These are phyloP conservation scores for Catunica adiposa DNA, from an alignment of 2,329 filamentous ascomycete genomes.

Conservation along the genomic window DNA sequence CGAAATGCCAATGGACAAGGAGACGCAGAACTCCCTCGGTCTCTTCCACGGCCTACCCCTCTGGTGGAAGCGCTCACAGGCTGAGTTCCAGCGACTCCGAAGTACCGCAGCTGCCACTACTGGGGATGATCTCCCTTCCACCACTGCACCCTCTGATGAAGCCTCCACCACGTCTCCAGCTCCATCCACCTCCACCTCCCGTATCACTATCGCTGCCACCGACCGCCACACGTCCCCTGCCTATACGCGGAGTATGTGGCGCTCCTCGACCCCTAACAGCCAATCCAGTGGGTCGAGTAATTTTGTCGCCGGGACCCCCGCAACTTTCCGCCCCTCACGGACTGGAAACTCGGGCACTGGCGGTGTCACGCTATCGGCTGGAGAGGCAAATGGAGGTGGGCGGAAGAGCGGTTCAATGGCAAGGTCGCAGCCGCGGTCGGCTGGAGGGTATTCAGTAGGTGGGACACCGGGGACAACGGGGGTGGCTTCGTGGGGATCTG, in stretches of 20 bases:
- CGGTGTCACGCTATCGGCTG: background rate
- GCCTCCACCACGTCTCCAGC: background rate
- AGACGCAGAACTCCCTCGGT: slow-evolving; percentile 52
- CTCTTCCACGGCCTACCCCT: slow-evolving; percentile 47
- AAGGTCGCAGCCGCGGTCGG: background rate
- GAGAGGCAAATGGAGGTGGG: background rate
- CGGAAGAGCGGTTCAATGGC: background rate
- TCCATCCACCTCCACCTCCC: background rate
- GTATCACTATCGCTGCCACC: background rate
- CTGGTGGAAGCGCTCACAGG: slow-evolving; percentile 35
- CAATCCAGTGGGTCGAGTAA: background rate
- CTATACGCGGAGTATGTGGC: slow-evolving; percentile 2
- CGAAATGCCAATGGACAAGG: slow-evolving; percentile 61
- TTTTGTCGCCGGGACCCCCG: background rate
- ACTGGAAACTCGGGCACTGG: background rate
- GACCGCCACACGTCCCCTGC: slow-evolving; percentile 3
- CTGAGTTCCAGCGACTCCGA: slow-evolving; percentile 6
- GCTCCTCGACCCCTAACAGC: background rate
- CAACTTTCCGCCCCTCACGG: background rate
- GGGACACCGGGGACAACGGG: background rate
- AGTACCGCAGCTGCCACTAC: background rate
- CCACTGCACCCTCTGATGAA: background rate
- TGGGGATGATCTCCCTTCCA: background rate
- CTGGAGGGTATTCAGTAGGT: background rate
- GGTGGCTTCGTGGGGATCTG: slow-evolving; percentile 19